Base-by-base conservation (phyloP, 108 stramenopile genomes). In the Skeletonema menzelii region DNA sequence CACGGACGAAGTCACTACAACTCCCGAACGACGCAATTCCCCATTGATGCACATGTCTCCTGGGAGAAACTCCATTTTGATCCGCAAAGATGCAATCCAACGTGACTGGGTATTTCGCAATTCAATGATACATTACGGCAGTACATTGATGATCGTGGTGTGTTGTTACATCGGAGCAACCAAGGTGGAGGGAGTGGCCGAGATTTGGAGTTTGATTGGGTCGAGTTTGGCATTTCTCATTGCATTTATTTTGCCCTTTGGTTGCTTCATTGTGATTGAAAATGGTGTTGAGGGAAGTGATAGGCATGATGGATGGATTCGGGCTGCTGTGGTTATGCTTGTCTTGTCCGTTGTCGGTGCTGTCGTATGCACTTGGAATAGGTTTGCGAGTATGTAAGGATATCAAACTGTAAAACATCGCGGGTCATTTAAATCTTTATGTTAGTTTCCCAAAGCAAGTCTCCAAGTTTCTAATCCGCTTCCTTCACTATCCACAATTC, bases 141-240 rank as follows among this genome's bases (percentile, higher is more conserved):
- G 70, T 15, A 95, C 91, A 3, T 67, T 91, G 12, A 28, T 67
- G 10, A 90, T 95, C 58, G 56, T 85, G 12, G 26, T 62, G 6
- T 30, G 76, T 1, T 87, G 85, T 46, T 91, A 83, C 59, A 37
- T 83, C n/a, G 82, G 80, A 2, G 90, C 94, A 12, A 69, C 85
- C 10, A 53, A 49, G 5, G 89, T 84, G 49, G 85, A 88, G n/a
- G 90, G 91, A 24, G 91, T 92, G 20, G 87, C 81, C 11, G 49
- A 81, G 12, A 88, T 95, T 17, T 95, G 94, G 94, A 76, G 80
- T 61, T 70, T 95, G 38, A 77, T 78, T 63, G 91, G 94, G 28
- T 87, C 85, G 19, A 82, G 70, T 63, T 76, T 92, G 86, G 88
- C 87, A 2, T 88, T 89, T 72, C 27, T 89, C 8, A 90, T 95